Evolutionary conservation across 1,284 basidiomycete genomes (phyloP).

Genomic region (Sporisorium scitamineum): DNA sequence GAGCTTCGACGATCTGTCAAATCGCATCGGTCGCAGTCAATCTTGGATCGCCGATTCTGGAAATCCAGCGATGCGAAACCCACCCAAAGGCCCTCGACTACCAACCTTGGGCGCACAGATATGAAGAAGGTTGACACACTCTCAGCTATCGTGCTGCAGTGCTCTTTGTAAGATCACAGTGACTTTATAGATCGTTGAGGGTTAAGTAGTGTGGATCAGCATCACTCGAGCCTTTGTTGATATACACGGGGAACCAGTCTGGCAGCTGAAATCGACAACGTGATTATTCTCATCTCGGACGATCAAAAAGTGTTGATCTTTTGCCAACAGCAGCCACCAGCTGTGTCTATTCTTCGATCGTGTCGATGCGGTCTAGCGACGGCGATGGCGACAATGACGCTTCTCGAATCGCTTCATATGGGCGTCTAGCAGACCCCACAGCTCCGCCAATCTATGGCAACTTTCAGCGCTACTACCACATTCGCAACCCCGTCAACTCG

Average conservation of each 20-base stretch:
- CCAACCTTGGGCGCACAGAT: not conserved
- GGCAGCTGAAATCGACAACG: no score
- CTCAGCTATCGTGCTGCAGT: not conserved
- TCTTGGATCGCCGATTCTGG: not conserved
- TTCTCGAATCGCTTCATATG: not conserved
- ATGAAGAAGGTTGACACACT: not conserved
- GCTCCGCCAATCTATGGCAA: slow-evolving; percentile 32
- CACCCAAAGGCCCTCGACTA: no score
- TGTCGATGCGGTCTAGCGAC: not conserved
- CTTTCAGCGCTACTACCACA: slow-evolving; percentile 51
- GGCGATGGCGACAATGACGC: not conserved
- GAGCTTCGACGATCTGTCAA: no score
- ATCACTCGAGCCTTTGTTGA: no score
- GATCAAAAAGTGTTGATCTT: not conserved
- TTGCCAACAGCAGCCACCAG: not conserved
- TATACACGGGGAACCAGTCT: no score
- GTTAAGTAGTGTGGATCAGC: no score
- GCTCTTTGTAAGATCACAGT: not conserved
- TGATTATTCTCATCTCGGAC: no score
- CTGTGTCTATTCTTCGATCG: no score
- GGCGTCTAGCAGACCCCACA: not conserved
- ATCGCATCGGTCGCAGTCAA: not conserved
- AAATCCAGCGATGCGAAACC: no score
- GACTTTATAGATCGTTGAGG: not conserved
- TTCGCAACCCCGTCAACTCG: slow-evolving; percentile 33